Base-by-base conservation (phyloP, 352 stramenopile genomes). In the Phytophthora constricta region DNA sequence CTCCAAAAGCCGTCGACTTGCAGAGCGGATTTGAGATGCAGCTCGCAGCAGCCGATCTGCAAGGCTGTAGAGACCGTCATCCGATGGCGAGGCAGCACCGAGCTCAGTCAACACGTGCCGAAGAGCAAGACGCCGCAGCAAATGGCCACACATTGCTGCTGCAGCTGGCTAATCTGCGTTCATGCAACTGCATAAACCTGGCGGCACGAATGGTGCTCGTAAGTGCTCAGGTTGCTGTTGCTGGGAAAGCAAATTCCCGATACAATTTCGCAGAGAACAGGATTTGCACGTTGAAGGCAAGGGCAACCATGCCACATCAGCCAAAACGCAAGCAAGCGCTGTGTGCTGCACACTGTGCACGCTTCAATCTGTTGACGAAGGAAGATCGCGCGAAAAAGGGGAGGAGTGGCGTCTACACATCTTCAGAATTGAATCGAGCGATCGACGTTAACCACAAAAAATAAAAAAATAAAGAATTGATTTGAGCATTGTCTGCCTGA, bases 221-320 rank as follows among this genome's bases (percentile, higher is more conserved):
- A 59, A 31, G 31, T 62, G 50, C 31, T 41, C 28, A 50, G 23
- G 50, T 14, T 26, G 33, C 31, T 43, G n/a, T n/a, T n/a, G n/a
- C n/a, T 64, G 26, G 47, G 50, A 48, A 47, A 34, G 39, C 16
- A 58, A 19, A 10, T 34, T 16, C 37, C 31, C 31, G 31, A 50
- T 50, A 42, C 19, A 58, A 17, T 53, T 53, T 48, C 26, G 46
- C 47, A 39, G 11, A 49, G 42, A 47, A 39, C 28, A 46, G 39
- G 59, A 68, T 63, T 63, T 68, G 52, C 45, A 68, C 23, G 52
- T 68, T 63, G 61, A 63, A 63, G 61, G 14, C 34, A 20, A 28
- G 26, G 5, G 56, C 27, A 25, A 49, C 23, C 31, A 37, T 37
- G 31, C 7, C 31, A 11, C 45, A 53, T 58, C 58, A 43, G 34